Evolutionary conservation across 2,329 filamentous ascomycete species (phyloP), one percentile per base, ranked within the genome.

Genomic region (Aspergillus arachidicola): DNA sequence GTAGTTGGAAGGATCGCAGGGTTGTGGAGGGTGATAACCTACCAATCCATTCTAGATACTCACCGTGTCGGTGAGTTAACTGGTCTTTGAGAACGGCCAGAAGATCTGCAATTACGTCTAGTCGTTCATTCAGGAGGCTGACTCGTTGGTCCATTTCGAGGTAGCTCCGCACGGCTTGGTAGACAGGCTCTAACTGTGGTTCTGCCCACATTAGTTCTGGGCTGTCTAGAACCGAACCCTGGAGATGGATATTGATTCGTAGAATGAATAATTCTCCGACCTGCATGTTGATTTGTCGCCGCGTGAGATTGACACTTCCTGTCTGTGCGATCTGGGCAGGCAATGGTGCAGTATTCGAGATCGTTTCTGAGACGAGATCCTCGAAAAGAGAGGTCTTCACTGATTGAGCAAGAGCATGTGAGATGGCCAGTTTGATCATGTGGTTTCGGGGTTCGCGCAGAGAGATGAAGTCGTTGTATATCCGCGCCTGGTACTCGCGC

Each of bases 391-490:
- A 97, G 2, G 95, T 99, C 87, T 99, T 98, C 74, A 98, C 95
- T 67, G 92, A 96, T 78, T 99, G 95, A 0, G 94, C 92, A 55
- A 99, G 83, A 3, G 95, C 95, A 81, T 99, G 95, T 19, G 93
- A 96, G 75, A 98, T 98, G 61, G 94, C 93, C 43, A 98, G 84
- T 81, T 98, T 98, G 69, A 91, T 96, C 95, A 98, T 98, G 81
- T 98, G 96, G 78, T 96, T 97, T 73, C 89, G 89, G 80, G 96
- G 97, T 72, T 98, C 94, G 56, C 94, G 86, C 64, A 99, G 80
- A 2, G 92, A 95, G 78, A 99, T 99, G 73, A 99, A 99, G 79
- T 99, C 95, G 79, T 99, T 99, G 85, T 99, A 99, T 78, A 99
- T 99, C 58, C 95, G 90, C 26, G 95, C 93, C 80, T 99, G 96